phyloP scores from a whole-genome alignment of 1,284 basidiomycete genomes.

The Tremellales sp. region DNA sequence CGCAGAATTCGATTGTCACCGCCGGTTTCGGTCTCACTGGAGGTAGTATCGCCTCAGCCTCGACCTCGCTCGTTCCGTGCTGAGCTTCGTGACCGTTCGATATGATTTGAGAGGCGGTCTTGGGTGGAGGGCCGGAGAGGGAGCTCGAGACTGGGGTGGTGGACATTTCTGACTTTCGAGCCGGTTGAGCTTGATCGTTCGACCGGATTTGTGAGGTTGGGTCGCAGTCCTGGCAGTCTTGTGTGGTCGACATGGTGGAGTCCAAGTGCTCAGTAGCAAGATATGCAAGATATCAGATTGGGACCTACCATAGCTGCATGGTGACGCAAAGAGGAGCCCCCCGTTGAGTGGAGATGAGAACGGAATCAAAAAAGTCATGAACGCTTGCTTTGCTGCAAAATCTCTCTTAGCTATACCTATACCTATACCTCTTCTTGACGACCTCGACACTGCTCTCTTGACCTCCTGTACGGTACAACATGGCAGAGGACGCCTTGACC shows the following conservation, averaged over 20 bases:
- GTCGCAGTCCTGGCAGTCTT: neutral
- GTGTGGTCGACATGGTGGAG: neutral
- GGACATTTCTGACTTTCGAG: neutral
- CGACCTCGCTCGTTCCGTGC: neutral
- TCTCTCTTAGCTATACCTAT: too few relatives aligned
- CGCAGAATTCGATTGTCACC: conserved; percentile 74
- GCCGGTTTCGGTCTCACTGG: conserved; percentile 10
- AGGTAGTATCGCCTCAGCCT: neutral
- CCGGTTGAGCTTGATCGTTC: neutral
- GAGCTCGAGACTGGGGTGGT: neutral
- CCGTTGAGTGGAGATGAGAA: too few relatives aligned
- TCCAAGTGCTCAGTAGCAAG: too few relatives aligned
- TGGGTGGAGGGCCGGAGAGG: neutral
- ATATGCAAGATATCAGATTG: too few relatives aligned
- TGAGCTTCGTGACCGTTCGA: neutral
- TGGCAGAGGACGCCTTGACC: too few relatives aligned
- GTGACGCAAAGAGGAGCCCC: too few relatives aligned
- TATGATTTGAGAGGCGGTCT: neutral
- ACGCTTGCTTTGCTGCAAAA: too few relatives aligned
- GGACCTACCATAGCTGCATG: too few relatives aligned
- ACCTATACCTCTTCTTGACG: too few relatives aligned
- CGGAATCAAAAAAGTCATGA: too few relatives aligned
- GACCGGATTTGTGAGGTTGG: neutral
- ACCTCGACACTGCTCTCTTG: too few relatives aligned
- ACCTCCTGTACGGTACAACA: too few relatives aligned